A percentile compares a stretch with the other conserved stretches of the same genome.
These are phyloP conservation scores for Micromonas pusilla DNA, from an alignment of 139 green algal genomes.

Conservation along the genomic window DNA sequence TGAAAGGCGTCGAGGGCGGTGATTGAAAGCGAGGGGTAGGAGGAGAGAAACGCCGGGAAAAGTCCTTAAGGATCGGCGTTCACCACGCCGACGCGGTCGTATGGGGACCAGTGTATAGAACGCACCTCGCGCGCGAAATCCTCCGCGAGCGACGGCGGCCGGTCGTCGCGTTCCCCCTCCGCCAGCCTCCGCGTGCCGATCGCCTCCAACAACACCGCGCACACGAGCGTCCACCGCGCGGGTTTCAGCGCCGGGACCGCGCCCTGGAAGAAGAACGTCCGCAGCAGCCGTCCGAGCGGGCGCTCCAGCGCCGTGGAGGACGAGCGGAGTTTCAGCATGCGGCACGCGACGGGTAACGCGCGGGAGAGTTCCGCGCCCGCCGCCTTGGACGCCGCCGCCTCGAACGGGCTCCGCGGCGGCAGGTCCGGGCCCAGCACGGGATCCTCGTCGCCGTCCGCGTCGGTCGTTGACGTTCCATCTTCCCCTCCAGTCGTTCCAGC, in stretches of 20 bases:
- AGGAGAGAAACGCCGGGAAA: too few species aligned
- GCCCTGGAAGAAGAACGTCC: not conserved
- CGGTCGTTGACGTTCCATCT: too few species aligned
- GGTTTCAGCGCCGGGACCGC: not conserved
- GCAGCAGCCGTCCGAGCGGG: not conserved
- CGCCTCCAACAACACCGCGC: not conserved
- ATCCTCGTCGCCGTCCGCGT: too few species aligned
- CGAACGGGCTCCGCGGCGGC: not conserved
- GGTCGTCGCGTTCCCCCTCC: not conserved
- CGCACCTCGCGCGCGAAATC: too few species aligned
- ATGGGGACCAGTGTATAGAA: too few species aligned
- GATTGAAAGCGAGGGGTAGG: too few species aligned
- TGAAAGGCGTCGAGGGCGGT: too few species aligned
- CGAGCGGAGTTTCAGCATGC: not conserved
- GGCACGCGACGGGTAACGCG: not conserved
- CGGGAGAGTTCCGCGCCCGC: not conserved
- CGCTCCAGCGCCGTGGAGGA: not conserved
- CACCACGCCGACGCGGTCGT: too few species aligned
- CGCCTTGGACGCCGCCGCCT: not conserved
- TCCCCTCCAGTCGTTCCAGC: too few species aligned
- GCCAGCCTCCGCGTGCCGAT: not conserved
- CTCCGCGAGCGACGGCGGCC: not conserved
- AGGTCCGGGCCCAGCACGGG: too few species aligned
- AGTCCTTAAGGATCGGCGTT: too few species aligned
- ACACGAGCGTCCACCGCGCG: not conserved